Evolutionary conservation across 2,329 filamentous ascomycete genomes (phyloP).

Genomic region (Nigrospora osmanthi): DNA sequence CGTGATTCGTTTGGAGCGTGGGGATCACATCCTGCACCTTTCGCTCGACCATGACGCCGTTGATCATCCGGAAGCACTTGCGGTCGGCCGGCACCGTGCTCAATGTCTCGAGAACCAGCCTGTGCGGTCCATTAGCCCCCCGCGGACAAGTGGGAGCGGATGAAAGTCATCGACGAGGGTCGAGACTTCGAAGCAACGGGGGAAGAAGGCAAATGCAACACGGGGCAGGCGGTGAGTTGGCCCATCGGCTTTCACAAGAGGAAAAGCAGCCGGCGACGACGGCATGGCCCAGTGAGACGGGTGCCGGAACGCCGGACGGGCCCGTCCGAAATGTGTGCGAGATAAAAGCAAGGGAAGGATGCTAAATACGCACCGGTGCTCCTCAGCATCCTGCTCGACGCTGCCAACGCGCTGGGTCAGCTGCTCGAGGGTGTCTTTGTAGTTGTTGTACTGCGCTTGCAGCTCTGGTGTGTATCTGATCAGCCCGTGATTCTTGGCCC

Average conservation of each 20-base stretch:
- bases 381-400: conserved; percentile 93
- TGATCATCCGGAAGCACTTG: conserved; percentile 98
- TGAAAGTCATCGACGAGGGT: too few species aligned
- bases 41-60: conserved; percentile 89
- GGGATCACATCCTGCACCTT: conserved; percentile 91
- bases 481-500: too few species aligned
- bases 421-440: conserved; percentile 74
- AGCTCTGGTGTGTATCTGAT: conserved; percentile 47
- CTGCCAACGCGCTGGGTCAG: conserved; percentile 95
- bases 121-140: conserved; percentile 25
- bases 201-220: too few species aligned
- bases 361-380: conserved; percentile 72
- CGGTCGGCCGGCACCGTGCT: conserved; percentile 74
- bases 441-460: conserved; percentile 72
- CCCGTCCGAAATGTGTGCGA: conserved; percentile 11
- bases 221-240: too few species aligned
- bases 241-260: too few species aligned
- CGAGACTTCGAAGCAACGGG: too few species aligned
- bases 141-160: too few species aligned
- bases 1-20: conserved; percentile 84
- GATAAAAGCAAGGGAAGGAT: conserved; percentile 24
- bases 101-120: conserved; percentile 89
- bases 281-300: too few species aligned
- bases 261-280: too few species aligned
- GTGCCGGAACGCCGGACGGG: too few species aligned